A percentile compares a stretch with the other conserved stretches of the same genome.
Evolutionary conservation across 306 rosid genomes (phyloP).

Genomic region (Vicia sativa): DNA sequence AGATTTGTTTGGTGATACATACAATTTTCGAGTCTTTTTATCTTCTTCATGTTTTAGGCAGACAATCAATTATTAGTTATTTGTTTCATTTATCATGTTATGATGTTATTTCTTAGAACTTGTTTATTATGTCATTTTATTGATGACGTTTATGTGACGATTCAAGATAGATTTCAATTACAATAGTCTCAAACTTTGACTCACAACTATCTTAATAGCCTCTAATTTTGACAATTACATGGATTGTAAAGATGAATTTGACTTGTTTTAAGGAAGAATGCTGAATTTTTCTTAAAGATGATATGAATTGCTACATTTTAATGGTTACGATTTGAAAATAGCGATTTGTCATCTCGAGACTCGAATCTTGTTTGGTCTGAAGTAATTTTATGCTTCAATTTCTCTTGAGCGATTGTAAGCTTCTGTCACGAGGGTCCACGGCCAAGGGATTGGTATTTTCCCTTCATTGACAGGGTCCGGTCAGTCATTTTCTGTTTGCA

Average conservation of each 20-base stretch:
- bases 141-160: background rate
- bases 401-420: too few relatives aligned
- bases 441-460: too few relatives aligned
- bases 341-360: too few relatives aligned
- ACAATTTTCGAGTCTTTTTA: background rate
- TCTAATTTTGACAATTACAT: background rate
- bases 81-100: background rate
- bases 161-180: background rate
- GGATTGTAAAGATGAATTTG: background rate
- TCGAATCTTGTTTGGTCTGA: too few relatives aligned
- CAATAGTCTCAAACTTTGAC: background rate
- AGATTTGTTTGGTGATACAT: slow-evolving; percentile 23
- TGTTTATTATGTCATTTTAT: background rate
- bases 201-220: background rate
- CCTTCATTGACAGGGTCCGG: too few relatives aligned
- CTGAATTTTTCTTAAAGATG: too few relatives aligned
- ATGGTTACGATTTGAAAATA: too few relatives aligned
- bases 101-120: background rate
- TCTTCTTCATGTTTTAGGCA: background rate
- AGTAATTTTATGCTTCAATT: too few relatives aligned
- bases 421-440: too few relatives aligned
- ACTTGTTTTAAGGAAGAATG: background rate
- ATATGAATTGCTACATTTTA: too few relatives aligned
- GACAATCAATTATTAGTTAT: background rate
- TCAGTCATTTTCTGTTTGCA: too few relatives aligned